Base-by-base conservation (phyloP, 2,329 filamentous ascomycete genomes). In the Cladobotryum mycophilum region DNA sequence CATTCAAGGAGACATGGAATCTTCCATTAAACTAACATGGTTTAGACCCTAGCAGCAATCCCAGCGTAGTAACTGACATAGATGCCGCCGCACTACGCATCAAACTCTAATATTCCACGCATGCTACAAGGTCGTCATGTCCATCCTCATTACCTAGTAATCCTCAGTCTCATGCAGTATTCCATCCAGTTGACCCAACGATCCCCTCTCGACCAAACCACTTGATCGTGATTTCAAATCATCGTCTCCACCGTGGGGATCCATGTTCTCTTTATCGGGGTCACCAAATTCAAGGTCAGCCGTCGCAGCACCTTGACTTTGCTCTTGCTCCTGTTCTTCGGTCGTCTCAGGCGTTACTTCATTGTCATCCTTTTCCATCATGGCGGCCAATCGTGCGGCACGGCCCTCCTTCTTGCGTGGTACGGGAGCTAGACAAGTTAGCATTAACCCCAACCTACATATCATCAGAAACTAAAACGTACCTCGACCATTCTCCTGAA, bases 401-500 rank as follows among this genome's bases (percentile, higher is more conserved):
- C 76, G 72, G 34, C 76, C 76, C 64, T 79, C 76, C 58, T 79
- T 79, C 64, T 79, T 79, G 41, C 76, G 70, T 30, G 76, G 76
- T 12, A 78, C 70, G 5, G 76, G 76, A 12, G 76, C 75, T 76
- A 48, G 12, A 33, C 9, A 17, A 3, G 47, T 60, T 50, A 65
- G 64, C 41, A 48, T 30, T 30, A n/a, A 17, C 4, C 13, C 20
- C 20, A 20, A 37, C 6, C n/a, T n/a, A n/a, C 12, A n/a, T 22
- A 38, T 43, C n/a, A 38, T 4, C 2, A 2, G 2, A 14, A 40
- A 3, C 9, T 41, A 41, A 35, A 25, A 62, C 74, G 60, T 72
- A 88, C 88, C 89, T 76, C 93, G 88, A 56, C 88, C 89, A 69
- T 99, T 99, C 70, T 99, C 91, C 70, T 99, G 93, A 33, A 99